phyloP scores from a whole-genome alignment of 805 yeast species.

The Jamesozyma jinghongensis region DNA sequence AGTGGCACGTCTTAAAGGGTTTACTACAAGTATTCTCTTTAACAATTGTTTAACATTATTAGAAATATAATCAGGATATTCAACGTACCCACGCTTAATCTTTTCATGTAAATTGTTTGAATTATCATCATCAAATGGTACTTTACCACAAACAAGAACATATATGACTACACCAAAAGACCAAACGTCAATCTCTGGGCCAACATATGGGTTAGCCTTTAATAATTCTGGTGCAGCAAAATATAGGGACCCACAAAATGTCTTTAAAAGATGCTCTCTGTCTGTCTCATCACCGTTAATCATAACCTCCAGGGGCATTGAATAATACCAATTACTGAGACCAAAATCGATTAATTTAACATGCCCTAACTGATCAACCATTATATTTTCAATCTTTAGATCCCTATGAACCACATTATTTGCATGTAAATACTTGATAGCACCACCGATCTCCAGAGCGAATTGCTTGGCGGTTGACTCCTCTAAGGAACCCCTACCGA shows the following conservation, averaged over 20 bases:
- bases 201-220: constrained; percentile 83
- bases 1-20: constrained; percentile 71
- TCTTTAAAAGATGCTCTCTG: constrained; percentile 41
- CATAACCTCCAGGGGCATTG: constrained; percentile 36
- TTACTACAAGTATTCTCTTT: constrained; percentile 83
- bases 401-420: constrained; percentile 96
- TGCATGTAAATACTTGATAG: constrained; percentile 85
- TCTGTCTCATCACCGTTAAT: neutral
- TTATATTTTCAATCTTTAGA: constrained; percentile 88
- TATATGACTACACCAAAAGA: constrained; percentile 94
- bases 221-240: constrained; percentile 97
- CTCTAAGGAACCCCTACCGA: constrained; percentile 86
- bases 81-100: constrained; percentile 84
- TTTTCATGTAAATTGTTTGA: constrained; percentile 87
- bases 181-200: constrained; percentile 98
- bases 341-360: constrained; percentile 96
- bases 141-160: constrained; percentile 93
- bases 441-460: constrained; percentile 87
- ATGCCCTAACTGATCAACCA: constrained; percentile 87
- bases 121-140: constrained; percentile 93
- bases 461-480: constrained; percentile 89
- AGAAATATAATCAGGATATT: constrained; percentile 75
- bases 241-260: constrained; percentile 93
- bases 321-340: constrained; percentile 73
- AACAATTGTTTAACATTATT: constrained; percentile 70